Evolutionary conservation across 345 rosid species (phyloP).

Genomic region (Gossypium australe): DNA sequence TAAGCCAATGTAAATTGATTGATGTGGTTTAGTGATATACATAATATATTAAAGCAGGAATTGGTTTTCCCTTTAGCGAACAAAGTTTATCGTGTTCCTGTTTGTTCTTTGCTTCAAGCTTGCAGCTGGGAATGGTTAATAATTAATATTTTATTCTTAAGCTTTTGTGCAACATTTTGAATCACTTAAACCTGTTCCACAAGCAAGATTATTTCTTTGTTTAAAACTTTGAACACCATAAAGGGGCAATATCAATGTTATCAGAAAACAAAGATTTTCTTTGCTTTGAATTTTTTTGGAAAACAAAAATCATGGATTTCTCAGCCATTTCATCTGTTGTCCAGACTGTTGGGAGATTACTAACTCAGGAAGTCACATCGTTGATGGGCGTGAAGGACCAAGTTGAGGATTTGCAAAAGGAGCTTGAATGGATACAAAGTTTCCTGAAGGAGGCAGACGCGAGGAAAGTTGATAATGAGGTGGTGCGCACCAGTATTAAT

Average conservation of each 20-base stretch:
- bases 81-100: too few species aligned
- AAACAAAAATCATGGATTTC: not conserved
- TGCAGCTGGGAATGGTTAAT: too few species aligned
- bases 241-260: not conserved
- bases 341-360: not conserved
- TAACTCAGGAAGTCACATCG: not conserved
- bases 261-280: not conserved
- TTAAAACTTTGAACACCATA: not conserved
- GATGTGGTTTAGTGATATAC: too few species aligned
- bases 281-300: not conserved
- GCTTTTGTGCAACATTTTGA: too few species aligned
- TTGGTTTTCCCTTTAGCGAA: too few species aligned
- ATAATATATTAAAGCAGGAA: too few species aligned
- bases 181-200: not conserved
- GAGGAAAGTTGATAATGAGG: not conserved
- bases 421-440: constrained; percentile 10
- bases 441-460: constrained; percentile 3
- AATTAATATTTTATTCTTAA: too few species aligned
- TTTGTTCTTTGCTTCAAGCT: too few species aligned
- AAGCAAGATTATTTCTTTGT: not conserved
- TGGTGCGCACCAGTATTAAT: not conserved
- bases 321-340: not conserved
- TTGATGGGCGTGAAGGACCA: not conserved
- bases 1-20: too few species aligned
- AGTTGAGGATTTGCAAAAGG: constrained; percentile 2